Evolutionary conservation across 371 early-diverging fungal genomes (phyloP).

Genomic region (Lichtheimia hyalospora): DNA sequence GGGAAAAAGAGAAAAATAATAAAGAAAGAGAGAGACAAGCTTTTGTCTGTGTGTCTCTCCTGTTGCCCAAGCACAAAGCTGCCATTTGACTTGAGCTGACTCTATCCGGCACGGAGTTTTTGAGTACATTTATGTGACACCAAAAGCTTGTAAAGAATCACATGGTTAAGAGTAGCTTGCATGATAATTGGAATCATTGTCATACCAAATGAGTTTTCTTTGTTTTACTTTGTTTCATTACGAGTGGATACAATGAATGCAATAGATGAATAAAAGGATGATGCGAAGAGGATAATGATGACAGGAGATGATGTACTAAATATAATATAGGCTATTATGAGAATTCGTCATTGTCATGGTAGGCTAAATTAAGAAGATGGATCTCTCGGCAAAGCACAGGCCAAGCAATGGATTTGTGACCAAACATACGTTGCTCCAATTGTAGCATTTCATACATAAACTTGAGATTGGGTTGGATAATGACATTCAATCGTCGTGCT

Average conservation of each 20-base stretch:
- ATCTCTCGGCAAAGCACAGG: constrained; percentile 36
- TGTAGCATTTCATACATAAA: constrained; percentile 69
- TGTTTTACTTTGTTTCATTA: background rate
- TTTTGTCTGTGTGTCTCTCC: no score
- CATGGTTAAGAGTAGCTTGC: no score
- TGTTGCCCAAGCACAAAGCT: no score
- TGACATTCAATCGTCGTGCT: constrained; percentile 65
- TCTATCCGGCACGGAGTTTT: no score
- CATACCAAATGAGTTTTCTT: background rate
- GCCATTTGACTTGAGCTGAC: no score
- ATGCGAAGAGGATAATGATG: background rate
- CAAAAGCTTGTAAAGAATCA: no score
- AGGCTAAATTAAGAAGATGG: constrained; percentile 31
- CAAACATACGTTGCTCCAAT: constrained; percentile 50
- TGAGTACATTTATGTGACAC: no score
- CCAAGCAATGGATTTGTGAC: constrained; percentile 31
- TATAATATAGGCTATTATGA: background rate
- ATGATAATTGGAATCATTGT: no score
- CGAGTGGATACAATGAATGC: background rate
- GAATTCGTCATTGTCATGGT: constrained; percentile 18
- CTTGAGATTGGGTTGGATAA: constrained; percentile 67
- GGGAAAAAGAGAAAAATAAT: no score
- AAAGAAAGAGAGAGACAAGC: background rate
- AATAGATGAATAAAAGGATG: no score
- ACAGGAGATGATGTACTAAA: background rate